Base-by-base conservation (phyloP, 768 basidiomycete species). In the Tricholoma flavovirens region DNA sequence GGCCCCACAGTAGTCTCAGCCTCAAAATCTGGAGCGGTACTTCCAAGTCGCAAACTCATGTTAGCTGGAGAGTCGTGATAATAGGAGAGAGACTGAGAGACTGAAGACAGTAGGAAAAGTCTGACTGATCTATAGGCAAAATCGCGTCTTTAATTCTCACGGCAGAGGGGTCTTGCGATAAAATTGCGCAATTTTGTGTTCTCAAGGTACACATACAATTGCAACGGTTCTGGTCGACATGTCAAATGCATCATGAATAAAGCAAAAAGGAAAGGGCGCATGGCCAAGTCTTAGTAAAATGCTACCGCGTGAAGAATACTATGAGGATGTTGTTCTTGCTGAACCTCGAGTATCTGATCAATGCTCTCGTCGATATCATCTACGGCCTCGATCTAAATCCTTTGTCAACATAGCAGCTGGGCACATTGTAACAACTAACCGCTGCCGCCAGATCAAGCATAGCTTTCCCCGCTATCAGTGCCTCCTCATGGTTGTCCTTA, bases 401-500 rank as follows among this genome's bases (percentile, higher is more conserved):
- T 49, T 59, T 7, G 60, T 63, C 12, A 58, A 42, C 54, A 49
- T 21, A 57, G 19, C 56, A 24, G 55, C 24, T 55, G 53, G 52
- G 38, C 40, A 53, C 22, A 12, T 40, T 22, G 56, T 42, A 53
- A 43, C 29, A 15, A 78, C 92, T 74, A 65, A 97, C 96, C 54
- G 94, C 88, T 49, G 83, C 77, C 7, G 93, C 93, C 19, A 99
- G 76, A 65, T 96, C 95, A 26, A 98, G 76, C 68, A 98, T 94
- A 2, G 96, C 94, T 69, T 87, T 91, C 15, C 97, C 96, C 22
- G 97, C 97, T 60, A 98, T 93, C 48, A 89, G 77, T 0, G 97
- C 97, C 71, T 99, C 97, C 77, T 98, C 97, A 64, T 98, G 95
- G 66, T 97, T 98, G 72, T 99, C 97, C 75, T 91, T 97, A 72